Base-by-base conservation (phyloP, 805 yeast species). In the Saturnispora zaruensis region DNA sequence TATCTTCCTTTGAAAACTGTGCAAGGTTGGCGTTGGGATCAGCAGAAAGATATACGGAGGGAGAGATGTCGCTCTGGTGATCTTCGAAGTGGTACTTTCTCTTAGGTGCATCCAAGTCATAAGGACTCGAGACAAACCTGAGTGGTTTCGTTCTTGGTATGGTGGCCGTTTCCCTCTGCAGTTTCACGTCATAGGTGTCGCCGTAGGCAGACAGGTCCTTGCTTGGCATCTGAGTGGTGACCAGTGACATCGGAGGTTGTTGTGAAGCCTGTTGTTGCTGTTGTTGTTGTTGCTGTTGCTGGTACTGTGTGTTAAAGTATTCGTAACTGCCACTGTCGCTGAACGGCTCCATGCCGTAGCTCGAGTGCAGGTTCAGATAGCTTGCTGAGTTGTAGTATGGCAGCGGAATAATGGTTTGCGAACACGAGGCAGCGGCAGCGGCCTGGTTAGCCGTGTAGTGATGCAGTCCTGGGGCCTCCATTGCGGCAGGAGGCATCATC, bases 1-100 rank as follows among this genome's bases (percentile, higher is more conserved):
- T 50, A 43, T 66, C 70, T 34, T 65, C 66, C 26, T 62, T 62
- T 1, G 68, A 61, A 43, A 65, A 66, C 13, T 51, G 53, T 0
- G 57, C 44, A 5, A 63, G 53, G 41, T 61, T 62, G 2, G 52
- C 55, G 1, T 44, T 41, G 5, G 59, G 58, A 46, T 64, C 63
- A 1, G 66, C 55, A 1, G 67, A 61, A 6, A 55, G 36, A 41
- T 65, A 64, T 2, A 46, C 53, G 6, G 28, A 33, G 2, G 55
- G 43, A 11, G 49, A 45, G 11, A 58, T 54, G 23, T 50, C 50
- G 8, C 50, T 25, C 41, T 58, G 63, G 38, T 52, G 49, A 44
- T 53, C 50, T 21, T 50, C 55, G 4, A 52, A 53, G 18, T 44
- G 33, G 45, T 59, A 53, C 20, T 42, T 33, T 5, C 43, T 21